phyloP scores from a whole-genome alignment of 257 asterid genomes.

The Capsicum rhomboideum region DNA sequence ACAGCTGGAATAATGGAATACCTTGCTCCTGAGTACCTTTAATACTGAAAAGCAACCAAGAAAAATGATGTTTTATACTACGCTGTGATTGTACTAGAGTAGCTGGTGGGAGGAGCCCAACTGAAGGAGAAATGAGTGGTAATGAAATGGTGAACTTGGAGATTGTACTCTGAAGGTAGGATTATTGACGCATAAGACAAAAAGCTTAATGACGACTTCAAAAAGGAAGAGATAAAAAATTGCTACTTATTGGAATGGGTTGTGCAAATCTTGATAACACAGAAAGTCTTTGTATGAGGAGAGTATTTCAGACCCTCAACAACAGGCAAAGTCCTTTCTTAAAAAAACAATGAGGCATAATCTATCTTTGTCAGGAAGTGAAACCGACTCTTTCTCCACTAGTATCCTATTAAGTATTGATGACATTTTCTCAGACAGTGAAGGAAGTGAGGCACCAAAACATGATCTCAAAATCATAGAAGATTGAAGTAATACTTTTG shows the following conservation, averaged over 20 bases:
- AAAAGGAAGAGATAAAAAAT: constrained; percentile 43
- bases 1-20: constrained; percentile 94
- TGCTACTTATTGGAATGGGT: constrained; percentile 65
- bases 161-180: constrained; percentile 51
- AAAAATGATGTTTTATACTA: constrained; percentile 80
- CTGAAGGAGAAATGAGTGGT: constrained; percentile 49
- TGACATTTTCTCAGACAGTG: constrained; percentile 57
- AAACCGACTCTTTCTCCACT: constrained; percentile 60
- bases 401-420: constrained; percentile 60
- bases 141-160: constrained; percentile 69
- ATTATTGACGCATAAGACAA: constrained; percentile 47
- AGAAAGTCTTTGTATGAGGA: constrained; percentile 75
- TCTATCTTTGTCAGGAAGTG: constrained; percentile 51
- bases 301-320: constrained; percentile 66
- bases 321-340: too few relatives aligned
- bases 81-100: constrained; percentile 75
- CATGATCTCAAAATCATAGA: constrained; percentile 36
- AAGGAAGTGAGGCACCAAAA: constrained; percentile 17
- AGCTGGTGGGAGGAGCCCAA: constrained; percentile 86
- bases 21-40: constrained; percentile 85
- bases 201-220: constrained; percentile 41
- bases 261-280: constrained; percentile 73
- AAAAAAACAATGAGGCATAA: constrained; percentile 59
- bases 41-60: constrained; percentile 81
- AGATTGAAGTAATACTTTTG: constrained; percentile 7